Evolutionary conservation across 768 basidiomycete species (phyloP), one percentile per base, ranked within the genome.

Genomic region (Xerocomellus intermedius): DNA sequence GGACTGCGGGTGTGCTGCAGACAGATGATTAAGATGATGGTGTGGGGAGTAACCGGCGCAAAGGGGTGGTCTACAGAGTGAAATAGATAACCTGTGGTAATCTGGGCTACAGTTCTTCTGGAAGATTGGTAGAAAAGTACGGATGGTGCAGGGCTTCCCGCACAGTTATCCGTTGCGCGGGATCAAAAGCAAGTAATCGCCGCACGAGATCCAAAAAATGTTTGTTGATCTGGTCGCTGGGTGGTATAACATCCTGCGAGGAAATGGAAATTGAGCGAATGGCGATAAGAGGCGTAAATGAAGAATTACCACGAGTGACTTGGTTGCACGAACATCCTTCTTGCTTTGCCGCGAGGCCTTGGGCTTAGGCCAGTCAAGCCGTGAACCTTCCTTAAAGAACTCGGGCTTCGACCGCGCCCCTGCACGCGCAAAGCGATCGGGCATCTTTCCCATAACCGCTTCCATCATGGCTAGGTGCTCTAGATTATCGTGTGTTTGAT

Each of bases 391-490:
- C 68, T 90, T 93, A 79, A 99, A 98, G 72, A 91, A 97, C 67
- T 98, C 95, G 8, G 93, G 85, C 65, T 95, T 95, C 47, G 85
- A 83, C 44, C 88, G 81, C 9, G 86, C 83, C 17, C 87, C 89
- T 42, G 81, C 79, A 41, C 87, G 81, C 37, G 84, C 83, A 67
- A 96, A 93, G 6, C 87, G 84, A 48, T 89, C 86, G 0, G 95
- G 92, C 88, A 98, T 95, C 76, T 90, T 91, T 55, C 96, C 96
- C 91, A 98, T 98, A 37, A 98, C 97, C 70, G 91, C 87, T 70
- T 98, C 95, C 97, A 99, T 99, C 97, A 99, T 99, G 38, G 96
- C 97, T 14, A 99, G 84, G 73, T 99, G 97, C 71, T 99, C 97
- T 9, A 98, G 82, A 70, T 99, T 98, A 74, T 98, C 96, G 66